Conservation (phyloP, 768 basidiomycete genomes). For the Hortiboletus flavorubellus region DNA sequence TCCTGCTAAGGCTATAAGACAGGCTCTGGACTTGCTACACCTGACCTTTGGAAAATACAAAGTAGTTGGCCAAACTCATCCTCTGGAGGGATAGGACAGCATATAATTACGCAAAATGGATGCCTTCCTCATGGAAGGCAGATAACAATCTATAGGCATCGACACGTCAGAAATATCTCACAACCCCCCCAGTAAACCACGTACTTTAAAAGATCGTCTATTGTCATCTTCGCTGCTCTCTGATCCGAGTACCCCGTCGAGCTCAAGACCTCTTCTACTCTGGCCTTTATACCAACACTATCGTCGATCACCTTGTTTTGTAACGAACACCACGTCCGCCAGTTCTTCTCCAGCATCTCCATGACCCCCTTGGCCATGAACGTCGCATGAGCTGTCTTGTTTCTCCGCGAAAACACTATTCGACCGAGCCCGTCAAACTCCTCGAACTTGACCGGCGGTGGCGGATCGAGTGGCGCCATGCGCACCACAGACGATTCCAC, state of each 20-base stretch:
- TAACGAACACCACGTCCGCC: constrained; percentile 87
- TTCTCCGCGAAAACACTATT: constrained; percentile 85
- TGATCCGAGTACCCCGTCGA: constrained; percentile 72
- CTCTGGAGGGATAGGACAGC: neutral
- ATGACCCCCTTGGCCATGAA: constrained; percentile 94
- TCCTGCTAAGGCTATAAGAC: neutral
- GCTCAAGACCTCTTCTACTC: constrained; percentile 69
- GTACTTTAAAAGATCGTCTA: constrained; percentile 88
- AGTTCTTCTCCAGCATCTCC: constrained; percentile 92
- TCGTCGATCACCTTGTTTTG: constrained; percentile 67
- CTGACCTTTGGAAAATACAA: neutral
- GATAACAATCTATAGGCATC: constrained; percentile 52
- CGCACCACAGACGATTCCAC: constrained; percentile 94
- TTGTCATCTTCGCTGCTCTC: constrained; percentile 89
- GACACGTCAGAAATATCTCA: neutral
- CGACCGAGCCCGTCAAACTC: constrained; percentile 96
- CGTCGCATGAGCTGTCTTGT: constrained; percentile 86
- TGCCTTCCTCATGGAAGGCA: constrained; percentile 70
- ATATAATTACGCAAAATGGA: constrained; percentile 56
- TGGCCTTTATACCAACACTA: constrained; percentile 61
- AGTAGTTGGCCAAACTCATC: neutral
- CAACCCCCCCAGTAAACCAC: constrained; percentile 26
- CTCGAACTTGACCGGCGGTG: constrained; percentile 92
- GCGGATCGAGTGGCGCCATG: constrained; percentile 88
- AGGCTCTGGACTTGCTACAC: neutral